Base-by-base conservation (phyloP, 2,329 filamentous ascomycete species). In the Aspergillus ochraceus region DNA sequence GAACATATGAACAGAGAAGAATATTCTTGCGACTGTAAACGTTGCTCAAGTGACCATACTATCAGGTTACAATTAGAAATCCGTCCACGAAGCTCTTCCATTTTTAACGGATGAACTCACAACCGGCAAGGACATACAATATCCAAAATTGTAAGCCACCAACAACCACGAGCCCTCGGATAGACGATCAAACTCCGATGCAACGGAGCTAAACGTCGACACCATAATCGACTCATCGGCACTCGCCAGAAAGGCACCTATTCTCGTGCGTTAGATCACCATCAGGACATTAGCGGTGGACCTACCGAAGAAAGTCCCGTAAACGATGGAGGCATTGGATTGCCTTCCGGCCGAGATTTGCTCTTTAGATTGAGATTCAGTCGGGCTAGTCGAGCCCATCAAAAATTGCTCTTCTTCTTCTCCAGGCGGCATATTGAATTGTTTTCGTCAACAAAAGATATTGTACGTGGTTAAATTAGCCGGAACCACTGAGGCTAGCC, bases 161-260 rank as follows among this genome's bases (percentile, higher is more conserved):
- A 81, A 61, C 0, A 82, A 71, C 80, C 79, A 82, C 36, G 72
- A 75, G 0, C 77, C 78, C 22, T 74, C 69, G 11, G 73, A 69
- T 5, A 81, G 67, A 17, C 73, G 71, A 54, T 77, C 65, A 60
- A 82, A 81, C 20, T 81, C 77, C 0, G 80, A 81, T 0, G 79
- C 73, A 46, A 82, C 78, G 3, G 79, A 76, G 1, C 83, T 81
- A 65, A 88, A 86, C 0, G 87, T 90, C 0, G 88, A 87, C 9
- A 90, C 71, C 0, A 90, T 80, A 1, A 90, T 74, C 2, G 85
- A 86, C 1, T 78, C 76, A 67, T 90, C 88, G 20, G 83, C 81
- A 51, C 86, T 85, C 4, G 83, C 82, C 9, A 89, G 81, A 64
- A 90, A 89, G 2, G 87, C 82, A 10, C 83, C 84, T 78, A 50